Evolutionary conservation across 106 monocot genomes (phyloP).

Genomic region (Allium fistulosum): DNA sequence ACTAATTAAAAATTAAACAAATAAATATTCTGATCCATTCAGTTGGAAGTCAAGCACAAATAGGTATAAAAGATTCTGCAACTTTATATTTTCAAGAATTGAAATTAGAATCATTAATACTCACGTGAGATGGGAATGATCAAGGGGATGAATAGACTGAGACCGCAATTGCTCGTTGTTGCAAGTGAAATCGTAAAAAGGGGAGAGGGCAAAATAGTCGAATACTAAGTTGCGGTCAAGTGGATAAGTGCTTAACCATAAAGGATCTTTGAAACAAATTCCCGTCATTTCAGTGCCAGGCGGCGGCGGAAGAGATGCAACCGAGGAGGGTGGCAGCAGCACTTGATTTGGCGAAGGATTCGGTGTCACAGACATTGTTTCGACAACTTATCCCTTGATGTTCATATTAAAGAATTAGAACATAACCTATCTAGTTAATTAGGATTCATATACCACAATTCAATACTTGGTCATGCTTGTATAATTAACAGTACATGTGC

Average conservation of each 20-base stretch:
- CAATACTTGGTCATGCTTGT: too few relatives aligned
- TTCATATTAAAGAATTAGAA: too few relatives aligned
- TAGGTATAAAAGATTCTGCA: too few relatives aligned
- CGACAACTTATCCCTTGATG: background rate
- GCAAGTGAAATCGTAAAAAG: slow-evolving; percentile 92
- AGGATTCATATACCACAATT: too few relatives aligned
- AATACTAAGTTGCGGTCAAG: slow-evolving; percentile 92
- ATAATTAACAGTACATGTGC: too few relatives aligned
- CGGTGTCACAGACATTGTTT: slow-evolving; percentile 54
- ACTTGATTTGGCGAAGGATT: slow-evolving; percentile 22
- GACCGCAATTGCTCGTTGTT: slow-evolving; percentile 94
- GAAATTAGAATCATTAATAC: background rate
- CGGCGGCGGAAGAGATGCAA: slow-evolving; percentile 25
- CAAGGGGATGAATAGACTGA: slow-evolving; percentile 92
- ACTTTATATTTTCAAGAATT: too few relatives aligned
- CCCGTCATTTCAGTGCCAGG: slow-evolving; percentile 99
- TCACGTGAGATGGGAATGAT: slow-evolving; percentile 82
- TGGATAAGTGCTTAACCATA: slow-evolving; percentile 91
- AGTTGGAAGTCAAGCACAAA: too few relatives aligned
- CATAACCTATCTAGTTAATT: too few relatives aligned
- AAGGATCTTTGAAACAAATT: slow-evolving; percentile 94
- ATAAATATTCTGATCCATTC: background rate
- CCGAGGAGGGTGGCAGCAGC: background rate
- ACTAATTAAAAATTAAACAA: background rate
- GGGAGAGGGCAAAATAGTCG: slow-evolving; percentile 98